Conservation (phyloP, 345 rosid species). For the Capsella bursapastoris region DNA sequence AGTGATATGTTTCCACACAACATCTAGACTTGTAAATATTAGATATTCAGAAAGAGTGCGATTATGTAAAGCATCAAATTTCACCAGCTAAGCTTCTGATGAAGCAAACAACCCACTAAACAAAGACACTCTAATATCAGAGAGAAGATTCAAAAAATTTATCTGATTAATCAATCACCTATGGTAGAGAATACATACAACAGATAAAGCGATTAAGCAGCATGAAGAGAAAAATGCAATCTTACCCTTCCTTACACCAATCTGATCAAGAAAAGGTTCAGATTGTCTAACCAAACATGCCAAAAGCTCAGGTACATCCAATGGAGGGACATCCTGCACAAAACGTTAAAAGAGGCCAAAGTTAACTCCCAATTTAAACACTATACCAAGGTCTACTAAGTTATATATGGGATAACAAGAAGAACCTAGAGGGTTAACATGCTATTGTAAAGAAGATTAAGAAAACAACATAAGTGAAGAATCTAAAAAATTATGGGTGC, state of each 20-base stretch:
- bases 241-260: slow-evolving; percentile 83
- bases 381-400: neutral
- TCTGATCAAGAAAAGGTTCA: slow-evolving; percentile 88
- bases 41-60: neutral
- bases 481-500: neutral
- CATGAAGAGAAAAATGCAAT: slow-evolving; percentile 4
- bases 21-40: neutral
- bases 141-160: slow-evolving; percentile 3
- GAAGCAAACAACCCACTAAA: slow-evolving; percentile 20
- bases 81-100: slow-evolving; percentile 10
- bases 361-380: slow-evolving; percentile 22
- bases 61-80: slow-evolving; percentile 9
- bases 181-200: slow-evolving; percentile 3
- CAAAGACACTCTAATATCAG: slow-evolving; percentile 2
- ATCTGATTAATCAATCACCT: slow-evolving; percentile 3
- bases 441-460: neutral
- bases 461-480: neutral
- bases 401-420: neutral
- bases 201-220: neutral
- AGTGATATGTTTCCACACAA: slow-evolving; percentile 14
- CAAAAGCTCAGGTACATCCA: slow-evolving; percentile 88
- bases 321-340: slow-evolving; percentile 75
- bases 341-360: neutral
- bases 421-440: slow-evolving; percentile 16
- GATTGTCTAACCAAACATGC: slow-evolving; percentile 92